A percentile compares a stretch with the other conserved stretches of the same genome.
Evolutionary conservation across 805 yeast genomes (phyloP).

Genomic region (Kurtzmaniella fragi): DNA sequence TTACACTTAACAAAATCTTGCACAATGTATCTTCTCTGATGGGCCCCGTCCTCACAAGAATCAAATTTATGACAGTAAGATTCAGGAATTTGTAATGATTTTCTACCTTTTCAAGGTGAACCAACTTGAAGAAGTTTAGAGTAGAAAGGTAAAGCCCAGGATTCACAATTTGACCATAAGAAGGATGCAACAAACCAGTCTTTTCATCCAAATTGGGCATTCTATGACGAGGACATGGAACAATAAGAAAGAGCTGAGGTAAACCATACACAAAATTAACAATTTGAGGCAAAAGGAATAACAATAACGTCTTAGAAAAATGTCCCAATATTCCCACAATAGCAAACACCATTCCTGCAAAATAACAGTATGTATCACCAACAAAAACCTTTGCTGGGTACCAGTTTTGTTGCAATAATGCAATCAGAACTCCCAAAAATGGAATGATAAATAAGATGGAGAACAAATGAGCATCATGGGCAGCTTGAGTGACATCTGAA

Average conservation of each 20-base stretch:
- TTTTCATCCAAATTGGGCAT: slow-evolving; percentile 68
- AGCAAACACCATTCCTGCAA: slow-evolving; percentile 98
- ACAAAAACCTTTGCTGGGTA: slow-evolving; percentile 92
- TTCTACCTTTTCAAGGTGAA: slow-evolving; percentile 28
- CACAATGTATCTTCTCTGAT: slow-evolving; percentile 79
- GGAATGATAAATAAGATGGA: slow-evolving; percentile 80
- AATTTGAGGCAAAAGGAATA: slow-evolving; percentile 88
- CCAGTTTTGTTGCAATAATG: slow-evolving; percentile 74
- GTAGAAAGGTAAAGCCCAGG: slow-evolving; percentile 32
- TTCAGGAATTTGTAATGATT: slow-evolving; percentile 49
- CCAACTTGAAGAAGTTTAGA: slow-evolving; percentile 46
- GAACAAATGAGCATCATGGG: slow-evolving; percentile 77
- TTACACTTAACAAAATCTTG: slow-evolving; percentile 50
- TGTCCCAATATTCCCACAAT: slow-evolving; percentile 95
- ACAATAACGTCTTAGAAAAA: slow-evolving; percentile 84
- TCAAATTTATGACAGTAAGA: slow-evolving; percentile 81
- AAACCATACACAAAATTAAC: slow-evolving; percentile 82
- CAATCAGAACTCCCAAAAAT: slow-evolving; percentile 77
- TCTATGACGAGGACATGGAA: slow-evolving; percentile 95
- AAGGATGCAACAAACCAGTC: slow-evolving; percentile 72
- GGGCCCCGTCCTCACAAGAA: slow-evolving; percentile 86
- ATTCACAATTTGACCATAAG: slow-evolving; percentile 30
- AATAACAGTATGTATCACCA: slow-evolving; percentile 97
- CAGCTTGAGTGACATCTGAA: slow-evolving; percentile 39
- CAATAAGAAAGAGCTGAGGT: slow-evolving; percentile 84